Base-by-base conservation (phyloP, 441 rosid genomes). In the Populus hybrid region DNA sequence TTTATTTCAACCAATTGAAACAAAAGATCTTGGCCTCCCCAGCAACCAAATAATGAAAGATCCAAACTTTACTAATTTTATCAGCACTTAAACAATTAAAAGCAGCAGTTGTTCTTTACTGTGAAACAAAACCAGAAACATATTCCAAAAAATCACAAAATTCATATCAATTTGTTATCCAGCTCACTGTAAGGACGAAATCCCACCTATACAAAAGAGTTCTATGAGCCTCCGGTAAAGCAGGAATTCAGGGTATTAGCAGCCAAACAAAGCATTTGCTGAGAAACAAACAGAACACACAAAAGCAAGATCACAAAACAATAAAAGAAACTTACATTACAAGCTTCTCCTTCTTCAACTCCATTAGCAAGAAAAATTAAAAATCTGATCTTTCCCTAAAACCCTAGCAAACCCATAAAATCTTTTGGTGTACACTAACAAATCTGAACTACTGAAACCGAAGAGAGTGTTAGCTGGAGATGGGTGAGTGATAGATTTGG, bases 271-370 rank as follows among this genome's bases (percentile, higher is more conserved):
- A 50, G 56, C 56, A 14, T 14, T 50, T 50, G 56, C 56, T 4
- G 56, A 50, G 56, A 50, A 50, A 50, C 56, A 50, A 50, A 50
- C 56, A 50, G 56, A 50, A 50, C n/a, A 1, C 56, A 14, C 20
- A 45, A 14, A 45, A 45, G 56, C 56, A 45, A 45, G 56, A 45
- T 45, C 56, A 45, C 56, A 50, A 50, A 50, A 50, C 56, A 50
- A 50, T 50, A 50, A 50, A 14, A 50, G 7, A 50, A 50, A 73
- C 86, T 84, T 35, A 89, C 98, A 90, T 92, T 70, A 91, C n/a
- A n/a, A n/a, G n/a, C n/a, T n/a, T n/a, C n/a, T n/a, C n/a, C n/a
- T n/a, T n/a, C n/a, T n/a, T n/a, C n/a, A n/a, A n/a, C n/a, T n/a
- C n/a, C n/a, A n/a, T n/a, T 29, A 29, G 31, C 50, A 68, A 64